These are phyloP conservation scores for Schizochytrium sp. DNA, from an alignment of 108 stramenopile species.

Conservation along the genomic window DNA sequence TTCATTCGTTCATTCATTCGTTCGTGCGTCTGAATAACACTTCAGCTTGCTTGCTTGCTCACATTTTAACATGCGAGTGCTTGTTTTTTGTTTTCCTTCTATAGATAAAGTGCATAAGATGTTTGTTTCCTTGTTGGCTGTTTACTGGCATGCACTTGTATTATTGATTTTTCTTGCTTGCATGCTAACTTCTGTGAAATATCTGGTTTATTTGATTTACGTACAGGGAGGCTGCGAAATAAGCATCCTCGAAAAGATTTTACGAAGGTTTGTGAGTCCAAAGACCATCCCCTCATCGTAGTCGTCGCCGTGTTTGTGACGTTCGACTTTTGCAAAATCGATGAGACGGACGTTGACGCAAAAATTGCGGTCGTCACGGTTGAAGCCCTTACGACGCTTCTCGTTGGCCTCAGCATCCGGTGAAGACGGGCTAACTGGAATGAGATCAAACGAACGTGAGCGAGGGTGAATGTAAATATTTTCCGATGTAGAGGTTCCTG, in stretches of 20 bases:
- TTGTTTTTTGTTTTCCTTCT: no score
- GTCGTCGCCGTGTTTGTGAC: neutral
- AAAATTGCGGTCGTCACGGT: neutral
- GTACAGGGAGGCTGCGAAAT: constrained; percentile 29
- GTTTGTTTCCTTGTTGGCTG: no score
- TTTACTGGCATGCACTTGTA: no score
- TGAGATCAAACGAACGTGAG: neutral
- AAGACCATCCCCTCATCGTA: constrained; percentile 47
- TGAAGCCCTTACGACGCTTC: neutral
- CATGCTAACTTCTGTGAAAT: no score
- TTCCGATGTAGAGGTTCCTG: neutral
- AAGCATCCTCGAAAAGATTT: constrained; percentile 55
- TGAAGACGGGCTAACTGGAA: neutral
- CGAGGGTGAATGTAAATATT: neutral
- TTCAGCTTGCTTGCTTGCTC: no score
- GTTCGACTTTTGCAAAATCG: constrained; percentile 49
- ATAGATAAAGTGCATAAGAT: no score
- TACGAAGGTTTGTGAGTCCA: constrained; percentile 26
- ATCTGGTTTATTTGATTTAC: neutral
- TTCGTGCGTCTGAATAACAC: no score
- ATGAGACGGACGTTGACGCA: constrained; percentile 52
- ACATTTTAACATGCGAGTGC: no score
- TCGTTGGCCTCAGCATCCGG: neutral
- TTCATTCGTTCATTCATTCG: no score
- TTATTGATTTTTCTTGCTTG: neutral